Percentiles rank a stretch among this genome's conserved stretches.
These are phyloP conservation scores for Moricandia arvensis DNA, from an alignment of 345 rosid species.

Conservation along the genomic window DNA sequence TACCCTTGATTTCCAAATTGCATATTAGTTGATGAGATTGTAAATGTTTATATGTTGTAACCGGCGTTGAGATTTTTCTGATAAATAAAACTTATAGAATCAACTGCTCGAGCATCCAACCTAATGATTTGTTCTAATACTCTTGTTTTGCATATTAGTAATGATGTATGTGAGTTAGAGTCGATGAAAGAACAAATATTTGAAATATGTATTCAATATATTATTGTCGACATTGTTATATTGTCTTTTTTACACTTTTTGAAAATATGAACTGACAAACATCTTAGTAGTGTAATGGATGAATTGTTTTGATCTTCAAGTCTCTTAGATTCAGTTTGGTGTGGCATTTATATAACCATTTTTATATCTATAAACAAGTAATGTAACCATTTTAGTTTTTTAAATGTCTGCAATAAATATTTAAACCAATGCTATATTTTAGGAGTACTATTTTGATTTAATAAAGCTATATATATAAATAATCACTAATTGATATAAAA, in stretches of 20 bases:
- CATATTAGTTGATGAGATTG: background rate
- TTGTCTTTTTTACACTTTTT: no score
- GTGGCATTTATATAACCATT: background rate
- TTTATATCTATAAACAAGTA: background rate
- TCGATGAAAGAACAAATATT: no score
- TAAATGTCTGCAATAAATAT: background rate
- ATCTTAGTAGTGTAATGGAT: background rate
- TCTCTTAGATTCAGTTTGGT: background rate
- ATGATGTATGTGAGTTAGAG: no score
- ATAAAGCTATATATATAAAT: background rate
- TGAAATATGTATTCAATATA: no score
- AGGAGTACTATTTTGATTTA: background rate
- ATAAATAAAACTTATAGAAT: no score
- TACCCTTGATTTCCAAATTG: background rate
- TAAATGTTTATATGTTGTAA: background rate
- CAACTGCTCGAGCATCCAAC: no score
- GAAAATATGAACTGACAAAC: no score
- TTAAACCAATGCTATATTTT: background rate
- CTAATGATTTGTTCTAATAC: no score
- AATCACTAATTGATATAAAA: background rate
- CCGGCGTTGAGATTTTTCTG: no score
- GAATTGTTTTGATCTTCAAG: background rate
- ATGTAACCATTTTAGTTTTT: background rate
- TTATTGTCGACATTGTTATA: no score
- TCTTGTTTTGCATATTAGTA: no score